Base-by-base conservation (phyloP, 1,284 basidiomycete species). In the Ganoderma lingzhi region DNA sequence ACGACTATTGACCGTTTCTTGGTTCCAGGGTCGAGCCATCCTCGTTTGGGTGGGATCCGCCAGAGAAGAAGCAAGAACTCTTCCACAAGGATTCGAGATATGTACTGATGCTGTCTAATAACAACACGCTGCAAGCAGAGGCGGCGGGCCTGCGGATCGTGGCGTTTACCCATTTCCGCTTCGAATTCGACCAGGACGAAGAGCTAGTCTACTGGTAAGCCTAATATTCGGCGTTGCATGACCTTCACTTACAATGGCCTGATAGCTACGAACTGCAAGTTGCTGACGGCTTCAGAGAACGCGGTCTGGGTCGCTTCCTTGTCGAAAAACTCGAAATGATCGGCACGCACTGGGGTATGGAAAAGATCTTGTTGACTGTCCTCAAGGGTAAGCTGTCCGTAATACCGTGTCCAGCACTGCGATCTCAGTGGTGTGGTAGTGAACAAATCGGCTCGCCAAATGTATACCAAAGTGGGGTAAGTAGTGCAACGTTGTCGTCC, bases 201-300 rank as follows among this genome's bases (percentile, higher is more conserved):
- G 80, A 88, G 68, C 78, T 92, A 2, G 58, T 92, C 4, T 94
- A 94, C 75, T 93, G 93, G 93, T 92, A 74, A 48, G 80, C 23
- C 28, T 6, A 5, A 41, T 12, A 5, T 14, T n/a, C 19, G 15
- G 19, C 4, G 45, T 6, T 48, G n/a, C 12, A 15, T 6, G 6
- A 32, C 12, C 2, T 19, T 6, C 15, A 15, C 37, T 64, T n/a
- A 58, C 48, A 37, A 9, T 5, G 14, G 10, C 35, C 17, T 1
- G 17, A 17, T 62, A 94, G 93, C 75, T 94, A 94, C 75, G 93
- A 94, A 66, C 77, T 94, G 8, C 93, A 94, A 75, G 84, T 93
- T 6, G 78, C 80, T 0, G 68, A 77, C 35, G 56, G 72, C 1
- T 78, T 76, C 41, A 85, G 84, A 73, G 81, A 89, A 9, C 78